Percentiles rank a stretch among this genome's conserved stretches.
Conservation (phyloP, 441 rosid genomes). For the Euphorbia schlechtendalii region DNA sequence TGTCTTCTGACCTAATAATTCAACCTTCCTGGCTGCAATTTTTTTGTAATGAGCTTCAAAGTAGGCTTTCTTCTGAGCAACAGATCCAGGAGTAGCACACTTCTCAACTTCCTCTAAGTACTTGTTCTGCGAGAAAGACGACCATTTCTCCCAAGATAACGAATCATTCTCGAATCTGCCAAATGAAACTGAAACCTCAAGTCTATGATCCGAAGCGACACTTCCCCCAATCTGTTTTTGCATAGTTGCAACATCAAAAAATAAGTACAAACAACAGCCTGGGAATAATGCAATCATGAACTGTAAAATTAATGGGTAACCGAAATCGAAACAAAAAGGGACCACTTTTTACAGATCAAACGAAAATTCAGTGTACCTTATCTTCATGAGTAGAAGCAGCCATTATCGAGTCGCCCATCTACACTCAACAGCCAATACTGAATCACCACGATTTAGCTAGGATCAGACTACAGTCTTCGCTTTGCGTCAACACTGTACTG, state of each 20-base stretch:
- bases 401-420: conserved; percentile 51
- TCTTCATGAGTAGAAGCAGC: conserved; percentile 39
- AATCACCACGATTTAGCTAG: conserved; percentile 23
- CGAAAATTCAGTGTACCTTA: conserved; percentile 65
- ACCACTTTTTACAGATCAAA: too few species aligned
- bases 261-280: too few species aligned
- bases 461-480: too few species aligned
- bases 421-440: conserved; percentile 23
- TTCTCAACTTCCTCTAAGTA: conserved; percentile 94
- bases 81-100: conserved; percentile 96
- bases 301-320: too few species aligned
- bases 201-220: conserved; percentile 41
- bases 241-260: too few species aligned
- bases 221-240: conserved; percentile 44
- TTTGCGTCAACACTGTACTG: conserved; percentile 15
- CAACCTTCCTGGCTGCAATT: conserved; percentile 82
- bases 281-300: too few species aligned
- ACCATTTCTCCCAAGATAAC: conserved; percentile 95
- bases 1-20: conserved; percentile 53
- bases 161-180: conserved; percentile 95
- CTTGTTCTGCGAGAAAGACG: conserved; percentile 90
- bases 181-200: conserved; percentile 79
- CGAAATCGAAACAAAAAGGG: too few species aligned
- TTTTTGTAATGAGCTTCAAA: conserved; percentile 95
- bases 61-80: conserved; percentile 88